Evolutionary conservation across 352 stramenopile genomes (phyloP).

Genomic region (Globisporangium uncinulatum): DNA sequence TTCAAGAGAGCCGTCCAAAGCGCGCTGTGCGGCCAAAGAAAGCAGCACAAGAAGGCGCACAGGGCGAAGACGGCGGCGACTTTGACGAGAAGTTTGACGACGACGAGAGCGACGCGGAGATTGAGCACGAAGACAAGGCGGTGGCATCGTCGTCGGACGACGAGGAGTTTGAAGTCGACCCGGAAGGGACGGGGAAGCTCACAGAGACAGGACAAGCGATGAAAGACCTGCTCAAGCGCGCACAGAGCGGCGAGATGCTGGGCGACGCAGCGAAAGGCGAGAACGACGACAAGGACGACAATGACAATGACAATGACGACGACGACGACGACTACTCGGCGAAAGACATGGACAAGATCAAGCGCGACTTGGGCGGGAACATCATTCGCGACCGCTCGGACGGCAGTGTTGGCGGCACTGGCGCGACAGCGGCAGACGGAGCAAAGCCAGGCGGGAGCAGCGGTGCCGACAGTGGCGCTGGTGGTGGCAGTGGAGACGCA

Average conservation of each 20-base stretch:
- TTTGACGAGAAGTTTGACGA: slow-evolving; percentile 88
- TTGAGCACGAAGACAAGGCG: slow-evolving; percentile 67
- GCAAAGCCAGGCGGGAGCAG: not conserved
- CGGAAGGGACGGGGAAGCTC: slow-evolving; percentile 61
- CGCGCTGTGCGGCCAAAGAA: slow-evolving; percentile 49
- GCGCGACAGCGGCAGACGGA: not conserved
- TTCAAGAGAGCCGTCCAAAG: slow-evolving; percentile 42
- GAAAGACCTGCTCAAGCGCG: slow-evolving; percentile 78
- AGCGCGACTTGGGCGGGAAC: slow-evolving; percentile 71
- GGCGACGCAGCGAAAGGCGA: slow-evolving; percentile 43
- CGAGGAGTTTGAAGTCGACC: slow-evolving; percentile 71
- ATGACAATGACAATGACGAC: slow-evolving; percentile 45
- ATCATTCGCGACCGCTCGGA: slow-evolving; percentile 67
- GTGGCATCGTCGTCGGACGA: slow-evolving; percentile 70
- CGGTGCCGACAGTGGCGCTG: not conserved
- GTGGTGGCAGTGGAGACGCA: slow-evolving; percentile 2
- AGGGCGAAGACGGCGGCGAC: slow-evolving; percentile 76
- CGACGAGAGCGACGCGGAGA: slow-evolving; percentile 81
- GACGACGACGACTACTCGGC: slow-evolving; percentile 68
- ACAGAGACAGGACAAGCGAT: slow-evolving; percentile 80
- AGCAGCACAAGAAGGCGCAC: slow-evolving; percentile 37
- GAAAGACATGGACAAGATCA: slow-evolving; percentile 80
- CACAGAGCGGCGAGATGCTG: slow-evolving; percentile 77
- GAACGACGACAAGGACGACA: slow-evolving; percentile 51
- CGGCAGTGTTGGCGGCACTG: not conserved